Percentiles rank a stretch among this genome's conserved stretches.
Conservation (phyloP, 169 alveolate species). For the Eimeria acervulina region DNA sequence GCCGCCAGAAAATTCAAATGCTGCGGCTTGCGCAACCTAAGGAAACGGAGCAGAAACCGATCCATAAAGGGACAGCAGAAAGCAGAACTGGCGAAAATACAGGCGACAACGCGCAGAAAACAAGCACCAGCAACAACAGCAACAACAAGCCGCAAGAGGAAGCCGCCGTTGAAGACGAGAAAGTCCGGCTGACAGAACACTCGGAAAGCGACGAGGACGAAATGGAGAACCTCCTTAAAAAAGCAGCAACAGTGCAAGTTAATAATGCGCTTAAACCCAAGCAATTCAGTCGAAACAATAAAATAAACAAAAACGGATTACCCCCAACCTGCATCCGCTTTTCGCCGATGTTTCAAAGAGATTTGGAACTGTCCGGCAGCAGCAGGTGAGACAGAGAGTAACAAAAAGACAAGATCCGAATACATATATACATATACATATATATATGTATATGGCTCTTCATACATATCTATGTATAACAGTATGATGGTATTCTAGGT, state of each 20-base stretch:
- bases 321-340: constrained; percentile 1
- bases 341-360: not conserved
- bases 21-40: not conserved
- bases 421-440: no score
- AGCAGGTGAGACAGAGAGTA: constrained; percentile 9
- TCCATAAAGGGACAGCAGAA: no score
- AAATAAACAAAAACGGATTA: not conserved
- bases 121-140: no score
- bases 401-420: no score
- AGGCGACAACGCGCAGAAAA: no score
- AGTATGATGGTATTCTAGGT: no score
- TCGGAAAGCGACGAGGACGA: constrained; percentile 39
- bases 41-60: not conserved
- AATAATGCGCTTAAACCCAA: not conserved
- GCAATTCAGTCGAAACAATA: not conserved
- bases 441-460: not conserved
- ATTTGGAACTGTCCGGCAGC: constrained; percentile 38
- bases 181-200: not conserved
- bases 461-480: no score
- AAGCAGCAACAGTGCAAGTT: not conserved
- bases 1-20: not conserved
- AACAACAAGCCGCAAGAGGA: no score
- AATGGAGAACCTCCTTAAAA: constrained; percentile 8
- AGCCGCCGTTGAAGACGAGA: not conserved
- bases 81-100: not conserved